Evolutionary conservation across 805 yeast species (phyloP).

Genomic region (Groenewaldozyma salmanticensis): DNA sequence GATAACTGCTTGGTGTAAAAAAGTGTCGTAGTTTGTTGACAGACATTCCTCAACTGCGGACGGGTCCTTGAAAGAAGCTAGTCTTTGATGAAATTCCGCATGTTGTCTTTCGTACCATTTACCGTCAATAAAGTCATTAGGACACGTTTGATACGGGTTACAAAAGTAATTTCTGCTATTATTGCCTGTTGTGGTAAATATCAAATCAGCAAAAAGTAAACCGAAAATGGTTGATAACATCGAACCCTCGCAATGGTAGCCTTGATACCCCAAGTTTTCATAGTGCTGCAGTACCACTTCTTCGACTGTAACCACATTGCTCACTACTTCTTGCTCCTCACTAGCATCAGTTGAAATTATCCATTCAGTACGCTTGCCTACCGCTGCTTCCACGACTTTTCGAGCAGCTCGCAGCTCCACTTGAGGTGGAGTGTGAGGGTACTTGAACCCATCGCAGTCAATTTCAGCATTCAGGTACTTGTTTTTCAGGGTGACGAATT

Average conservation of each 20-base stretch:
- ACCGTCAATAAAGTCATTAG: constrained; percentile 22
- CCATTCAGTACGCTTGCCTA: background rate
- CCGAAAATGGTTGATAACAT: constrained; percentile 23
- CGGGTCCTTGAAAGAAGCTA: no score
- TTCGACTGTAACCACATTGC: constrained; percentile 22
- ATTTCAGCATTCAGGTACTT: background rate
- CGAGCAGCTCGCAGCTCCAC: background rate
- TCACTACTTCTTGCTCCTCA: background rate
- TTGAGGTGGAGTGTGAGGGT: background rate
- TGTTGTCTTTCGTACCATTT: constrained; percentile 17
- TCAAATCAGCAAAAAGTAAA: constrained; percentile 24
- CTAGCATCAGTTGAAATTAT: no score
- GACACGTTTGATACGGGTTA: constrained; percentile 26
- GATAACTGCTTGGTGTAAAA: no score
- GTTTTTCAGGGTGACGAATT: background rate
- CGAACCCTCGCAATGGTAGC: constrained; percentile 29
- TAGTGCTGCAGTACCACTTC: constrained; percentile 26
- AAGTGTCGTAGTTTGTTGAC: constrained; percentile 11
- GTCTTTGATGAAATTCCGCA: constrained; percentile 18
- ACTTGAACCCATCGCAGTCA: background rate
- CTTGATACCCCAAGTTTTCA: constrained; percentile 22
- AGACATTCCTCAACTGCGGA: no score
- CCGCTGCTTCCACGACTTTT: background rate
- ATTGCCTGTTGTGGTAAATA: constrained; percentile 18
- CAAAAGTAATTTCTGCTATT: constrained; percentile 14